A percentile compares a stretch with the other conserved stretches of the same genome.
phyloP scores from a whole-genome alignment of 225 moss, liverwort and hornwort species.

The Climacium dendroides region DNA sequence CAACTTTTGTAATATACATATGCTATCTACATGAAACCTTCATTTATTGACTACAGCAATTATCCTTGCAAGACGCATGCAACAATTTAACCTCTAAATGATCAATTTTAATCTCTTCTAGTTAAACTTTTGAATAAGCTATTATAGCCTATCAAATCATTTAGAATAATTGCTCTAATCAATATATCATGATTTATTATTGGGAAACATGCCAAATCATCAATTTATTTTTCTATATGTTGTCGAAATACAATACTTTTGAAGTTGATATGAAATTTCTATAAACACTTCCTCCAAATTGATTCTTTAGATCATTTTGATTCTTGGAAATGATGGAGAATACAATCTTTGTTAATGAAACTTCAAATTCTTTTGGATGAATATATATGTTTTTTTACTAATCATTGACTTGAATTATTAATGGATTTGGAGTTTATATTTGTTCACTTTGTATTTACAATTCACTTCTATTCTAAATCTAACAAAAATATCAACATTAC shows the following conservation, averaged over 20 bases:
- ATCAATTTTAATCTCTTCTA: too few relatives aligned
- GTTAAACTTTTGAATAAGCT: too few relatives aligned
- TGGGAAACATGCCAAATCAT: fast-evolving
- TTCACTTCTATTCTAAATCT: not conserved
- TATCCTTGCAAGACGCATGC: too few relatives aligned
- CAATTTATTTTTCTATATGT: not conserved
- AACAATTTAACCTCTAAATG: too few relatives aligned
- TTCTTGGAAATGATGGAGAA: not conserved
- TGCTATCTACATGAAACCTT: too few relatives aligned
- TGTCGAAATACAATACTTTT: not conserved
- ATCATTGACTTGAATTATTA: not conserved
- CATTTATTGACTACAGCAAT: too few relatives aligned
- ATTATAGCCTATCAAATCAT: fast-evolving
- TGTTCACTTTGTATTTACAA: fast-evolving
- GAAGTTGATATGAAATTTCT: not conserved
- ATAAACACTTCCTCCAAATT: fast-evolving
- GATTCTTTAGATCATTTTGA: not conserved
- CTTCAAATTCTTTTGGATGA: fast-evolving
- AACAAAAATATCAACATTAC: not conserved
- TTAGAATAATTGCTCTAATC: not conserved
- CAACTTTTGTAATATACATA: too few relatives aligned
- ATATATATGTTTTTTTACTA: fast-evolving
- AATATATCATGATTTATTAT: not conserved
- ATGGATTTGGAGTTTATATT: not conserved
- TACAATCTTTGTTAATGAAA: too few relatives aligned